Percentiles rank a stretch among this genome's conserved stretches.
Conservation (phyloP, 108 stramenopile genomes). For the Cyclostephanos tholiformis region DNA sequence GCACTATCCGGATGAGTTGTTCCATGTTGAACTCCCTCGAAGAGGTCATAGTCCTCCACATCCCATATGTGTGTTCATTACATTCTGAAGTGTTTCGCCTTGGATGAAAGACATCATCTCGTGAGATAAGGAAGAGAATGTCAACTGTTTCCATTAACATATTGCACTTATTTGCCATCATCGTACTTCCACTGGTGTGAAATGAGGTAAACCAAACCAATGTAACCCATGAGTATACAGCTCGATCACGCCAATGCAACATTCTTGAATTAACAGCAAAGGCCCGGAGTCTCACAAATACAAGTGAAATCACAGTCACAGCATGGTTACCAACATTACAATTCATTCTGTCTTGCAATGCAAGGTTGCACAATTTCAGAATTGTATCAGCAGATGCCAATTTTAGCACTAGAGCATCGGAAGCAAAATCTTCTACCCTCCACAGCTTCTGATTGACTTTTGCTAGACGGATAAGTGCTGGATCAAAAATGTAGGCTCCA, state of each 20-base stretch:
- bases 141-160: conserved; percentile 18
- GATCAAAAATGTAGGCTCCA: conserved; percentile 18
- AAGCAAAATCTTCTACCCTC: conserved; percentile 33
- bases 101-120: conserved; percentile 22
- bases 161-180: conserved; percentile 20
- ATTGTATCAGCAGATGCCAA: conserved; percentile 14
- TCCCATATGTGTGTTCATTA: conserved; percentile 27
- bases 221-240: conserved; percentile 6
- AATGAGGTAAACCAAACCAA: conserved; percentile 19
- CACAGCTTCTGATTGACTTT: too few relatives aligned
- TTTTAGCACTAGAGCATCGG: conserved; percentile 8
- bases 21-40: conserved; percentile 25
- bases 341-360: neutral
- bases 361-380: neutral
- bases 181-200: conserved; percentile 23
- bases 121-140: conserved; percentile 7
- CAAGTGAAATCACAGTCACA: too few relatives aligned
- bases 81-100: conserved; percentile 18
- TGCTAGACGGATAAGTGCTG: too few relatives aligned
- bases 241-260: conserved; percentile 4
- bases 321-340: too few relatives aligned
- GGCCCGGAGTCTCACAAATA: too few relatives aligned
- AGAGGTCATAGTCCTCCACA: conserved; percentile 12
- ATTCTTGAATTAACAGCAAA: too few relatives aligned
- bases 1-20: conserved; percentile 17